Evolutionary conservation across 169 alveolate genomes (phyloP), one percentile per base, ranked within the genome.

Genomic region (Plasmodium adleri): DNA sequence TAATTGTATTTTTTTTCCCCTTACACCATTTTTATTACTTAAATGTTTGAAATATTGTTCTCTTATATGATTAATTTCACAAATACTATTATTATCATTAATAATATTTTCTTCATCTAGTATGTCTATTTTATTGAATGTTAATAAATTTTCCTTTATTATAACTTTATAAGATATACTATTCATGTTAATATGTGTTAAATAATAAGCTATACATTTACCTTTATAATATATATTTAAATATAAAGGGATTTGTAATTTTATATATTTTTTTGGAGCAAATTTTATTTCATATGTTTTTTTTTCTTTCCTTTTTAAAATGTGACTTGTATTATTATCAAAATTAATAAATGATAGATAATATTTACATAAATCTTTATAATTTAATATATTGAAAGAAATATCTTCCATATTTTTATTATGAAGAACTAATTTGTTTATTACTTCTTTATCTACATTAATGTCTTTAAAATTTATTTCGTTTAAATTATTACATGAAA

Each of bases 391-490:
- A 26, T 80, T 80, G 59, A 80, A 80, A 80, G 74, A 68, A 67
- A 80, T 54, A 68, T 80, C 90, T 47, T 80, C 83, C 52, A 52
- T 32, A 50, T 80, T 80, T 20, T 80, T 80, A 45, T 80, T 80
- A 26, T 58, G 72, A 32, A 80, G 74, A 56, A 72, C 70, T 26
- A 80, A 80, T 80, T 67, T 80, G 6, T 47, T 67, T 45, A 80
- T 67, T 20, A 64, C 39, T 80, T 80, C 90, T 39, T 80, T 80
- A 80, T 67, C 90, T 17, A 80, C 90, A 67, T 80, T 83, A 39
- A 80, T 63, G 70, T 80, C 72, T 49, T 80, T 60, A 68, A 80
- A 80, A 56, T 54, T 7, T 32, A 80, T 80, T 47, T 80, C 90
- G 43, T 80, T 80, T 15, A 72, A 80, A 15, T 80, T 59, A 67